Evolutionary conservation across 129 eudicot genomes (phyloP).

Genomic region (Saussurea involucrata): DNA sequence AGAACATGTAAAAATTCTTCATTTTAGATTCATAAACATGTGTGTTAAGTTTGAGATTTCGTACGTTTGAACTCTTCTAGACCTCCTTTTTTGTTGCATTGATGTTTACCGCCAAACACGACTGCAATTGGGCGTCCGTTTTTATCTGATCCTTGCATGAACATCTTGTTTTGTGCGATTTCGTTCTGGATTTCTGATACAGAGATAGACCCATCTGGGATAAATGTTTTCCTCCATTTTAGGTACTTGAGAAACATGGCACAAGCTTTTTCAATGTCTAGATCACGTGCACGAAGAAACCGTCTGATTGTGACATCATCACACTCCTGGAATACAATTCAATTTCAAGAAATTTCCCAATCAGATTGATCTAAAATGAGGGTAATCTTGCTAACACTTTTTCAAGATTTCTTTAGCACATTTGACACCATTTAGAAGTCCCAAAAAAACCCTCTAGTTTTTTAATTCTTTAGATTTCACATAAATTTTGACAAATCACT

Average conservation of each 20-base stretch:
- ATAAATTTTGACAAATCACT: background rate
- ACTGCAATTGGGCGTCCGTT: slow-evolving; percentile 59
- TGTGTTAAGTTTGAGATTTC: slow-evolving; percentile 1
- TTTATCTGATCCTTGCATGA: slow-evolving; percentile 66
- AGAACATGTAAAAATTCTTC: background rate
- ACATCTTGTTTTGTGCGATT: slow-evolving; percentile 66
- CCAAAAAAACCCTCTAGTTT: background rate
- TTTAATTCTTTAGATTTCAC: background rate
- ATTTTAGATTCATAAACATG: background rate
- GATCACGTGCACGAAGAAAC: slow-evolving; percentile 81
- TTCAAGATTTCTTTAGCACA: background rate
- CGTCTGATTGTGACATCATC: slow-evolving; percentile 71
- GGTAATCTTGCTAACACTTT: background rate
- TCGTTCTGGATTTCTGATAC: slow-evolving; percentile 51
- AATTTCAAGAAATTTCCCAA: background rate
- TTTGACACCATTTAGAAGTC: background rate
- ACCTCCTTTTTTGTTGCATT: slow-evolving; percentile 51
- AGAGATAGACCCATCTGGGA: slow-evolving; percentile 54
- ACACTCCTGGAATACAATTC: slow-evolving; percentile 46
- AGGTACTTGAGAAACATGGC: slow-evolving; percentile 62
- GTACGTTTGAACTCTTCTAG: slow-evolving; percentile 60
- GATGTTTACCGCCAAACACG: slow-evolving; percentile 47
- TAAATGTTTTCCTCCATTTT: slow-evolving; percentile 53
- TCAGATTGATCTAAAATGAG: background rate
- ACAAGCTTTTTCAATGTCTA: slow-evolving; percentile 58